A percentile compares a stretch with the other conserved stretches of the same genome.
Evolutionary conservation across 169 alveolate genomes (phyloP).

Genomic region (Cryptosporidium bovis): DNA sequence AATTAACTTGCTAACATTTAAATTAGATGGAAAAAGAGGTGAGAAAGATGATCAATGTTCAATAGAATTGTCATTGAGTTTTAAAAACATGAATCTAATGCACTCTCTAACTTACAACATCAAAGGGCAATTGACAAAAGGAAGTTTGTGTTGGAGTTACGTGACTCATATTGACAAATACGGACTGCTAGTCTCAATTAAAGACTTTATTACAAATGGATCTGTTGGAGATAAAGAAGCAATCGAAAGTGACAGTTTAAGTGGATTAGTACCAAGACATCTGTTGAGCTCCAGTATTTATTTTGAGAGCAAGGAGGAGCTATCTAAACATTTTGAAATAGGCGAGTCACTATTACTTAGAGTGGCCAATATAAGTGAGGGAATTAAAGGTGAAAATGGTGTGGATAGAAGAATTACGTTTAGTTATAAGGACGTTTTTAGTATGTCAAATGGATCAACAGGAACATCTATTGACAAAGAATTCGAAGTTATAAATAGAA

Average conservation of each 20-base stretch:
- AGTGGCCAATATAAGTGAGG: constrained; percentile 20
- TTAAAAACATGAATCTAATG: neutral
- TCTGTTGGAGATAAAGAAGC: no score
- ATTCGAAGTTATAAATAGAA: neutral
- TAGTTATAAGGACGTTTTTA: constrained; percentile 1
- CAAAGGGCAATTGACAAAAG: neutral
- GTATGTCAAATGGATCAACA: neutral
- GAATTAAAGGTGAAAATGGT: no score
- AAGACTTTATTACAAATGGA: neutral
- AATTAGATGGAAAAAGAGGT: neutral
- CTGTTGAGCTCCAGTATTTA: constrained; percentile 7
- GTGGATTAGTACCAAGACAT: constrained; percentile 61
- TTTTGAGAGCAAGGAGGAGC: constrained; percentile 39
- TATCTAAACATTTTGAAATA: constrained; percentile 16
- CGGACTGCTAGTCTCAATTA: constrained; percentile 37
- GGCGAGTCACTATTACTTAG: constrained; percentile 31
- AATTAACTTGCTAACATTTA: neutral
- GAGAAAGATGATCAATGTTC: neutral
- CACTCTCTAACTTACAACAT: neutral
- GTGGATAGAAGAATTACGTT: constrained; percentile 9
- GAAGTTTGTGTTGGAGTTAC: constrained; percentile 12
- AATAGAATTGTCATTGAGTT: neutral
- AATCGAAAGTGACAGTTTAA: neutral
- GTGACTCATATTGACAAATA: constrained; percentile 46
- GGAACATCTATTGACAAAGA: neutral